Evolutionary conservation across 495 filamentous ascomycete species (phyloP), one percentile per base, ranked within the genome.

Genomic region (Penicillium bovifimosum): DNA sequence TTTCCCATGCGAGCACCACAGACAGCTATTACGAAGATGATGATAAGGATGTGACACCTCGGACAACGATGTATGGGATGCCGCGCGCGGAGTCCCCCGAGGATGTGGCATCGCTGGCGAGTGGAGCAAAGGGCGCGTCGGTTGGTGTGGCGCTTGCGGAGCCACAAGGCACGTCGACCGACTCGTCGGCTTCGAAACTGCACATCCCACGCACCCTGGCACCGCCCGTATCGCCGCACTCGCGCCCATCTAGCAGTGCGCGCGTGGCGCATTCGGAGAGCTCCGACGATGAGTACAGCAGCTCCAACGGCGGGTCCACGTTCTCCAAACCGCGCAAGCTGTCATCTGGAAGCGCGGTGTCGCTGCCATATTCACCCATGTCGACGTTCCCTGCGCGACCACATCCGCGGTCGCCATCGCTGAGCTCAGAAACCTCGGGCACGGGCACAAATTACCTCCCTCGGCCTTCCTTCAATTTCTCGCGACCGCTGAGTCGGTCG

Each of bases 391-490:
- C 58, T 53, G 59, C 59, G 53, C 78, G 71, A 56, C 68, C 63
- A 40, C 78, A 74, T 67, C 80, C 71, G 49, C 82, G 90, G 40
- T 95, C 91, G 9, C 89, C 90, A 5, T 95, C 90, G 0, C 71
- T 91, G 36, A 85, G 82, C 56, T 96, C 91, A 2, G 89, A 95
- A 45, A 80, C 80, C 29, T 87, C 86, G 0, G 68, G 73, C 43
- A 72, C 70, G n/a, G 81, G 85, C 14, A 39, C 40, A n/a, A 74
- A 75, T n/a, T 69, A 74, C 16, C 74, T 87, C 28, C 81, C 85
- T 1, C 82, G 86, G 28, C 87, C 88, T 2, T 78, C 86, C 1
- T 92, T 91, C 64, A 98, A 97, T 66, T 97, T 97, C 67, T 96
- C 93, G 3, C 77, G 93, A 6, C 93, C 93, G 2, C 57, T 93